Base-by-base conservation (phyloP, 192 early-diverging fungal genomes). In the Dispira simplex region DNA sequence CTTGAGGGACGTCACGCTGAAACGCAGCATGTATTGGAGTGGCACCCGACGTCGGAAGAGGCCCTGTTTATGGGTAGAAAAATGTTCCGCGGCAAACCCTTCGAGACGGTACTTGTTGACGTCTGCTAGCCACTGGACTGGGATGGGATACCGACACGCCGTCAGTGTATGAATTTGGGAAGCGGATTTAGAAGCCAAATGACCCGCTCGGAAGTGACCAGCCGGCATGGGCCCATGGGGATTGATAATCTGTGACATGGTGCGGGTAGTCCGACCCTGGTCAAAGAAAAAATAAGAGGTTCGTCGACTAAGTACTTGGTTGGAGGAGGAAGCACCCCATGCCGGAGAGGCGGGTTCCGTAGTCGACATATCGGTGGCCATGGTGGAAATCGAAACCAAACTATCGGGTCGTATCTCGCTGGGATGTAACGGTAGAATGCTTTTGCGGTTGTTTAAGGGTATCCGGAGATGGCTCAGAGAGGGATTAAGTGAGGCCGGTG, bases 21-120 rank as follows among this genome's bases (percentile, higher is more conserved):
- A 71, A 21, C 81, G 79, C 4, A 96, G 66, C 87, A 96, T 86
- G 66, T 96, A 87, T 39, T 93, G 88, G 54, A 95, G 70, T 4
- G 95, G 90, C 10, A 98, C 91, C 65, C 73, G 83, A 23, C 87
- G 80, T 65, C 91, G 73, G 55, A 95, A 83, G 25, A 98, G 73
- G 0, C 95, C 95, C 51, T 81, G 80, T 68, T 87, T 86, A 60
- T 95, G 93, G 28, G 87, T 86, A 8, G 86, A 76, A 75, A 98
- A 98, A 73, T 95, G 92, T 64, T 89, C 87, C 71, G 81, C 79
- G 18, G 95, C 95, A 79, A 89, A 97, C 0, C 46, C 46, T 14
- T 63, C 25, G 46, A 63, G 11, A 16, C 13, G 63, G 21, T 28
- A 63, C 11, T 21, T n/a, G 46, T 16, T 18, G 12, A 16, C 1